Base-by-base conservation (phyloP, 2,329 filamentous ascomycete genomes). In the Calonectria fujianensis region DNA sequence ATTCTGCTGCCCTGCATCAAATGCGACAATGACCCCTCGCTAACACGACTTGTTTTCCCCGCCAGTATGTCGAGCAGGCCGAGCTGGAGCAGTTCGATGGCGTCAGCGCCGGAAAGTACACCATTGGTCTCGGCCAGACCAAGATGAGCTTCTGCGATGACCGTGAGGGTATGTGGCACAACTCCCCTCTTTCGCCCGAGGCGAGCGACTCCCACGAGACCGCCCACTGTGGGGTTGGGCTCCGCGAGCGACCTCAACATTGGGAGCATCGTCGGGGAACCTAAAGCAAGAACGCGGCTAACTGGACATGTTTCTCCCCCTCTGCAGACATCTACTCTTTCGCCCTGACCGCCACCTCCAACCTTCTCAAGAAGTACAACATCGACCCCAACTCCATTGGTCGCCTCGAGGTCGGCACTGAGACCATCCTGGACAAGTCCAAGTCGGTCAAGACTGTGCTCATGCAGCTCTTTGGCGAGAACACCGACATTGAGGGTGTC, bases 91-190 rank as follows among this genome's bases (percentile, higher is more conserved):
- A 95, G 87, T 95, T 95, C 87, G 95, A 97, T 91, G 94, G 94
- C 85, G 94, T 95, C 82, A 91, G 91, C 85, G 85, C 92, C 72
- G 95, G 95, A 80, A 97, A 97, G 88, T 97, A 97, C 90, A 97
- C 95, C 83, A 96, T 97, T 87, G 95, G 95, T 85, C 93, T 97
- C 72, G 95, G 95, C 82, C 95, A 97, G 91, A 96, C 94, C 84
- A 95, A 94, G 89, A 97, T 97, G 95, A 93, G 93, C 89, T 97
- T 97, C 88, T 96, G 95, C 85, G 95, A 97, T 87, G 95, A 97
- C 84, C 93, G 94, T 84, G 95, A 97, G 89, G 94, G 94, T 96
- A 85, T 78, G 64, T 73, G 59, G 69, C 59, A 67, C 59, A 67
- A 48, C 8, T 71, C 75, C 75, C 64, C 73, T 72, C 70, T 71